These are phyloP conservation scores for Sarocladiaceae sp. DNA, from an alignment of 2,329 filamentous ascomycete species.

Conservation along the genomic window DNA sequence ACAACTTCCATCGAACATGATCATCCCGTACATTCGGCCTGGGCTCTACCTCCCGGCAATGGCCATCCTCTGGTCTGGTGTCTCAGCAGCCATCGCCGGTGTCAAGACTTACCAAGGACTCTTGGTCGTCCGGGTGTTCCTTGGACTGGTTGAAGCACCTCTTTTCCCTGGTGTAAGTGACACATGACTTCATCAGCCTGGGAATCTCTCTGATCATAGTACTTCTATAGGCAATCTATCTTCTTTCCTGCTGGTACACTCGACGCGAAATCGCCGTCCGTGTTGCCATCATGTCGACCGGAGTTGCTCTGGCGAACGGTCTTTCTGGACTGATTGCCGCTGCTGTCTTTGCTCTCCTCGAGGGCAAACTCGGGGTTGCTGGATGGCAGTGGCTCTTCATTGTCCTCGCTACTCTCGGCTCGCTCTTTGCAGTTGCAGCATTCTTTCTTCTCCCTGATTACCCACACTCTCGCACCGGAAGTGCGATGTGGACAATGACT, in stretches of 20 bases:
- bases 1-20: slow-evolving; percentile 19
- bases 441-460: slow-evolving; percentile 17
- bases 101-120: slow-evolving; percentile 28
- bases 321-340: slow-evolving; percentile 59
- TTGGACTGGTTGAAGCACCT: slow-evolving; percentile 31
- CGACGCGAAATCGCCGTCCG: slow-evolving; percentile 57
- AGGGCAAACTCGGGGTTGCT: slow-evolving; percentile 31
- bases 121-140: slow-evolving; percentile 27
- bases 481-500: slow-evolving; percentile 13
- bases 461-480: slow-evolving; percentile 12
- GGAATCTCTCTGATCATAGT: not conserved
- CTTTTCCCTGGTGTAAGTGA: slow-evolving; percentile 17
- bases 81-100: slow-evolving; percentile 34
- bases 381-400: slow-evolving; percentile 46
- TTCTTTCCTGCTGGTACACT: slow-evolving; percentile 59
- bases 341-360: slow-evolving; percentile 43
- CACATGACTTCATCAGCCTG: too few relatives aligned
- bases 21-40: slow-evolving; percentile 16
- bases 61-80: slow-evolving; percentile 36
- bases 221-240: slow-evolving; percentile 37
- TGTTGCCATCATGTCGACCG: slow-evolving; percentile 53
- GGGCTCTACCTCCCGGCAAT: slow-evolving; percentile 18
- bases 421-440: slow-evolving; percentile 22
- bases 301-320: slow-evolving; percentile 59
- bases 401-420: slow-evolving; percentile 48